Base-by-base conservation (phyloP, 768 basidiomycete species). In the Trametes cubensis region DNA sequence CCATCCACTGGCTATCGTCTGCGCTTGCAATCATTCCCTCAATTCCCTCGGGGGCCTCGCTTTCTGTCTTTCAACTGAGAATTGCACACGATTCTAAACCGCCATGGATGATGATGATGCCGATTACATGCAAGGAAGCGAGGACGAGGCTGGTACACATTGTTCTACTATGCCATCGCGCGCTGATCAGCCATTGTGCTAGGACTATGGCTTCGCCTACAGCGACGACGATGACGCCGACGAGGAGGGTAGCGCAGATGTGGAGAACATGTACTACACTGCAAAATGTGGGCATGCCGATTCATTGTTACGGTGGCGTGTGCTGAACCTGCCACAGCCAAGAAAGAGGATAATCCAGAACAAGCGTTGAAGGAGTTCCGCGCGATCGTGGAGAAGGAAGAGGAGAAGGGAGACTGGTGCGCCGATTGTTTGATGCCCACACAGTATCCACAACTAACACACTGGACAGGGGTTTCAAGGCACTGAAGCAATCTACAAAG, bases 251-350 rank as follows among this genome's bases (percentile, higher is more conserved):
- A 91, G 85, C 55, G 90, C 86, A 25, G 95, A 97, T 76, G 86
- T 97, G 47, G 97, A 99, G 79, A 99, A 99, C 72, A 86, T 95
- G 85, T 99, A 99, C 77, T 98, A 98, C 74, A 90, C 88, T 51
- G 97, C 97, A 13, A 99, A 99, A 76, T 88, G 96, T 98, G 66
- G 54, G 88, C 75, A 4, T 25, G 13, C 10, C 39, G 26, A 34
- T 21, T 15, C 42, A 6, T 18, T 18, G 10, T 46, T 26, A 15
- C 14, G 10, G 47, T 47, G 38, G 42, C 48, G 34, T 55, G 7
- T 26, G 20, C 61, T 66, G 54, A 61, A 6, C 38, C 20, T 13
- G 62, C n/a, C 58, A 55, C 67, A 95, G 95, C 89, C 28, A 88
- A 93, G 77, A 97, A 96, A 74, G 95, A 96, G 69, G 97, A 98